Evolutionary conservation across 495 filamentous ascomycete genomes (phyloP).

Genomic region (Apiosordaria backusii): DNA sequence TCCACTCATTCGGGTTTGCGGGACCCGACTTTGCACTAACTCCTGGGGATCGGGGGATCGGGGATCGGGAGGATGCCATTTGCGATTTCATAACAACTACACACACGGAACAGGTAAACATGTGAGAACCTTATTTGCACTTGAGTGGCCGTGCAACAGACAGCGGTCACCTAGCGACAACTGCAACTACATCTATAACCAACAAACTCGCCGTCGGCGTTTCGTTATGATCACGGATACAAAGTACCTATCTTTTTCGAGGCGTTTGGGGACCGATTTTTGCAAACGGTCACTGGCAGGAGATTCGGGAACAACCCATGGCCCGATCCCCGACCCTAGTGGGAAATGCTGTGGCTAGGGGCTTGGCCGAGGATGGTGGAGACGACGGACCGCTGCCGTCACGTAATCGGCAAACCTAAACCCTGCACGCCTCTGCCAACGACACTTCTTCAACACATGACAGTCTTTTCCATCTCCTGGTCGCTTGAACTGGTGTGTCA

Average conservation of each 20-base stretch:
- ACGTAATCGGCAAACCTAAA: neutral
- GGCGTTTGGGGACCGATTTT: neutral
- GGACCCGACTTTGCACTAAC: neutral
- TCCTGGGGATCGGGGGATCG: neutral
- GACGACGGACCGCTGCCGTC: too few relatives aligned
- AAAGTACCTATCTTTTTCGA: neutral
- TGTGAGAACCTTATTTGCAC: neutral
- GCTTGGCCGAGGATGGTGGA: neutral
- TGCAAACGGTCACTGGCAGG: neutral
- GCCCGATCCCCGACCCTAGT: neutral
- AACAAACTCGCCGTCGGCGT: neutral
- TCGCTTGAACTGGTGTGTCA: too few relatives aligned
- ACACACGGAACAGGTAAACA: neutral
- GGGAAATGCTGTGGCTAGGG: neutral
- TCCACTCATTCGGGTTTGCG: neutral
- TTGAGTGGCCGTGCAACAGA: neutral
- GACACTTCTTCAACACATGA: neutral
- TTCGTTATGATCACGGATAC: neutral
- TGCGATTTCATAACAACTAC: too few relatives aligned
- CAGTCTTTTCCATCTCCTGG: too few relatives aligned
- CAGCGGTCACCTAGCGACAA: neutral
- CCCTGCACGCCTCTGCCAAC: neutral
- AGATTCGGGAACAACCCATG: neutral
- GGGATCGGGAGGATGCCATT: neutral
- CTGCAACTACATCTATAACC: neutral